Evolutionary conservation across 1,284 basidiomycete species (phyloP).

Genomic region (Boletus smithii): DNA sequence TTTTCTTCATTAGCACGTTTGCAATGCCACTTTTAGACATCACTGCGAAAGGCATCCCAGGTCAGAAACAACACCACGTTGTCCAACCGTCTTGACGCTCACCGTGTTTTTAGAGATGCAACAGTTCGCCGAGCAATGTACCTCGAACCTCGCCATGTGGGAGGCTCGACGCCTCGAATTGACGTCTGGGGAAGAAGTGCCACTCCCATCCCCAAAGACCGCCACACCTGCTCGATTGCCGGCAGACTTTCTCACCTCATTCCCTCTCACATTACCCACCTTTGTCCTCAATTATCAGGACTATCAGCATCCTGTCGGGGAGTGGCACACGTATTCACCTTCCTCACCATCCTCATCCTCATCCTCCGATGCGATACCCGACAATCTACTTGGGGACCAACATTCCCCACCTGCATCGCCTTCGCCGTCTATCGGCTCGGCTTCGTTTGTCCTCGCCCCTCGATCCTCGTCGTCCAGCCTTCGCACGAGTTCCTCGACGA

Average conservation of each 20-base stretch:
- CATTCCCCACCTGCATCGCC: constrained; percentile 34
- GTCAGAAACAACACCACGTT: constrained; percentile 36
- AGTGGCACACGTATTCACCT: constrained; percentile 30
- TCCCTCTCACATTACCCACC: constrained; percentile 58
- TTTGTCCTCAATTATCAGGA: constrained; percentile 28
- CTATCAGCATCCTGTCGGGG: constrained; percentile 26
- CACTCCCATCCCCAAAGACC: constrained; percentile 4
- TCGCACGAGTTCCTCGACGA: constrained; percentile 25
- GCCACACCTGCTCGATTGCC: constrained; percentile 38
- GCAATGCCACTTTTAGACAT: constrained; percentile 80
- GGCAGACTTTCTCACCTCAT: constrained; percentile 54
- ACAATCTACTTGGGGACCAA: constrained; percentile 19
- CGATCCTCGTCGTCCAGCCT: constrained; percentile 33
- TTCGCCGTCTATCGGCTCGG: constrained; percentile 30
- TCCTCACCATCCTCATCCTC: constrained; percentile 32
- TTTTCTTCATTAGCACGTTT: constrained; percentile 86
- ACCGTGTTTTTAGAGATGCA: constrained; percentile 54
- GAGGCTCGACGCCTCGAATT: constrained; percentile 48
- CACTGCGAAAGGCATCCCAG: constrained; percentile 68
- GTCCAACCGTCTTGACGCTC: constrained; percentile 6
- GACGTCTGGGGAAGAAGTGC: constrained; percentile 16
- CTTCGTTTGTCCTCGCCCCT: constrained; percentile 27
- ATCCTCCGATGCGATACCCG: constrained; percentile 29
- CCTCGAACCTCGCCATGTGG: constrained; percentile 67
- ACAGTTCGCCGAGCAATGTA: constrained; percentile 59